phyloP scores from a whole-genome alignment of 164 flowering plant genomes.

The Annona cherimola region DNA sequence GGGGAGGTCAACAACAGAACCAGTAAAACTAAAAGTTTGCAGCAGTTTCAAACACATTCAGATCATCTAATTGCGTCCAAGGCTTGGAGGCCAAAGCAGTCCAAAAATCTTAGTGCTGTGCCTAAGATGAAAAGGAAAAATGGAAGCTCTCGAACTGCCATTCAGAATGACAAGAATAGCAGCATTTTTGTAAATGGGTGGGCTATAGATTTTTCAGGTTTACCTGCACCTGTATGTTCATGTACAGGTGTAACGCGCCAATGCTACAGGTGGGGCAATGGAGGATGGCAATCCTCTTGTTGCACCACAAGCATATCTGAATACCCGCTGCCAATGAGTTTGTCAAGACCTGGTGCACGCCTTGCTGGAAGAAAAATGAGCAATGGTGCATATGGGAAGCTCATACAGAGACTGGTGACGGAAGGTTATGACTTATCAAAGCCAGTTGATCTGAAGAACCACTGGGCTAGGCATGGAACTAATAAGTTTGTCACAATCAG shows the following conservation, averaged over 20 bases:
- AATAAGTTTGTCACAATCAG: conserved; percentile 54
- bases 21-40: conserved; percentile 22
- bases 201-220: conserved; percentile 28
- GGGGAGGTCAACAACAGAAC: conserved; percentile 14
- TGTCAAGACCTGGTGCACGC: conserved; percentile 45
- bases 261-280: conserved; percentile 56
- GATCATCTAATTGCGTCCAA: conserved; percentile 20
- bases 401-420: conserved; percentile 33
- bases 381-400: conserved; percentile 50
- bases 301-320: conserved; percentile 48
- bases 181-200: conserved; percentile 18
- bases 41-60: conserved; percentile 20
- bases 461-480: conserved; percentile 62
- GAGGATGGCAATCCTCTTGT: conserved; percentile 64
- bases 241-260: conserved; percentile 40
- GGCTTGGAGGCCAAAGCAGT: conserved; percentile 30
- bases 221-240: conserved; percentile 42
- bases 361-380: conserved; percentile 61
- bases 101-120: conserved; percentile 28
- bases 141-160: conserved; percentile 15
- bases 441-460: conserved; percentile 46
- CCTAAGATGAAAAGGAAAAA: conserved; percentile 19
- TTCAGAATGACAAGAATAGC: conserved; percentile 29
- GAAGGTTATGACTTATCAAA: conserved; percentile 44
- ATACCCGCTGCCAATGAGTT: conserved; percentile 49